Conservation (phyloP, 192 early-diverging fungal genomes). For the Entomortierella beljakovae region DNA sequence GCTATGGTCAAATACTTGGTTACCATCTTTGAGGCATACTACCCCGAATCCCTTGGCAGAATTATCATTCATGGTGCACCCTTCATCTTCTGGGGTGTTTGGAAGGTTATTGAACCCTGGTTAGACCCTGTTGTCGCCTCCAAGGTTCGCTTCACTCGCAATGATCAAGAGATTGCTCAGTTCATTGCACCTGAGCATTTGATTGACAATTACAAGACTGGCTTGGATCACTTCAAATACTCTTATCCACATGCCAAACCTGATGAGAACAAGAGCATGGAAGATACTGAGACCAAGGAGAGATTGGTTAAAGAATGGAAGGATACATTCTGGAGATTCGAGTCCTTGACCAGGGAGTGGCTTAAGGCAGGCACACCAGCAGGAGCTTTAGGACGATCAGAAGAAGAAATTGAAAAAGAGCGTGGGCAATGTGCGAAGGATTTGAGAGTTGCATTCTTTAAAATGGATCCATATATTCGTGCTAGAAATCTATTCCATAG, state of each 20-base stretch:
- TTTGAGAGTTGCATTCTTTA: conserved; percentile 56
- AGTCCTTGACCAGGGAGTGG: conserved; percentile 63
- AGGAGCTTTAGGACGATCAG: conserved; percentile 1
- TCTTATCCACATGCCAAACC: conserved; percentile 44
- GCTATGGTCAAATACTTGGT: conserved; percentile 78
- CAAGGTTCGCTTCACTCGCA: conserved; percentile 80
- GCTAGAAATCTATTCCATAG: conserved; percentile 54
- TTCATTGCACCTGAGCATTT: conserved; percentile 72
- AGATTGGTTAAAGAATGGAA: conserved; percentile 27
- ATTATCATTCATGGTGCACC: conserved; percentile 86
- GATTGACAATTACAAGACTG: conserved; percentile 68
- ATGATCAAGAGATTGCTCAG: conserved; percentile 64
- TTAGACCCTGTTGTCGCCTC: conserved; percentile 88
- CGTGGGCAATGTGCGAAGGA: conserved; percentile 50
- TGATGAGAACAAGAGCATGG: conserved; percentile 58
- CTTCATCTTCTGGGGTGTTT: conserved; percentile 88
- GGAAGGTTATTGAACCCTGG: conserved; percentile 84
- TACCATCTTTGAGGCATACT: conserved; percentile 83
- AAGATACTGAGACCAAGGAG: conserved; percentile 26
- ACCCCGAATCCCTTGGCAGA: conserved; percentile 85
- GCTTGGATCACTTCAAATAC: conserved; percentile 61
- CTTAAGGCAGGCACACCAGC: conserved; percentile 5
- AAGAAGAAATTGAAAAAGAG: conserved; percentile 49
- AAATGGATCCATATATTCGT: conserved; percentile 60
- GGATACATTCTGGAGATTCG: conserved; percentile 55